phyloP scores from a whole-genome alignment of 345 rosid species.

The Ceriops tagal region DNA sequence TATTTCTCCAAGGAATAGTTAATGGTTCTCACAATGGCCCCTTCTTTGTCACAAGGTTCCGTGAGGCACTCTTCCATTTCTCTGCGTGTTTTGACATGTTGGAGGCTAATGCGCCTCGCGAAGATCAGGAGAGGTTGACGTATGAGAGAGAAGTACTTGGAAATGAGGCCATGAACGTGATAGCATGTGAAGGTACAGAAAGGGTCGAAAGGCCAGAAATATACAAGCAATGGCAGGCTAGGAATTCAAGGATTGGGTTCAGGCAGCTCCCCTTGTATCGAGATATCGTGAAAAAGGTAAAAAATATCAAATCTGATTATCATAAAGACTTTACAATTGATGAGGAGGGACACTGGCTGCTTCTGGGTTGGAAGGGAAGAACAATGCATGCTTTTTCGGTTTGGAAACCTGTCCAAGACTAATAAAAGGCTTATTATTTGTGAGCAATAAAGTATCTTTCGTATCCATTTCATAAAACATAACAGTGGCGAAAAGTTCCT shows the following conservation, averaged over 20 bases:
- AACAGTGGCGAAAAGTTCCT: no score
- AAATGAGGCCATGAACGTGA: conserved; percentile 45
- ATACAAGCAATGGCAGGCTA: conserved; percentile 41
- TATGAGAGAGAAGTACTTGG: conserved; percentile 47
- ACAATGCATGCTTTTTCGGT: conserved; percentile 39
- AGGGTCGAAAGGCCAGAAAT: conserved; percentile 40
- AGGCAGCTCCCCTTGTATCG: conserved; percentile 38
- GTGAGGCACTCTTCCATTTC: conserved; percentile 54
- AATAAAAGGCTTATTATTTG: neutral
- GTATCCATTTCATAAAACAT: no score
- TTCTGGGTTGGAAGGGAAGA: conserved; percentile 63
- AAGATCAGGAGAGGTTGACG: conserved; percentile 46
- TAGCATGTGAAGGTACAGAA: conserved; percentile 53
- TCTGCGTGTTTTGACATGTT: conserved; percentile 49
- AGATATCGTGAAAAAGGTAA: conserved; percentile 35
- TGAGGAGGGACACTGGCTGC: conserved; percentile 45
- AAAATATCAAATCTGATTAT: conserved; percentile 25
- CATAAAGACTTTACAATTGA: conserved; percentile 50
- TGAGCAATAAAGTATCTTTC: no score
- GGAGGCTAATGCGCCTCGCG: conserved; percentile 41
- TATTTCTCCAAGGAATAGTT: conserved; percentile 40
- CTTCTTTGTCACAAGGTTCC: conserved; percentile 49
- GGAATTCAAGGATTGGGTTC: conserved; percentile 43
- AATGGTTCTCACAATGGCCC: conserved; percentile 48
- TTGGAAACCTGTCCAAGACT: conserved; percentile 29